These are phyloP conservation scores for Schoenoplectus tabernaemontani DNA, from an alignment of 202 grass and related monocot genomes.

Conservation along the genomic window DNA sequence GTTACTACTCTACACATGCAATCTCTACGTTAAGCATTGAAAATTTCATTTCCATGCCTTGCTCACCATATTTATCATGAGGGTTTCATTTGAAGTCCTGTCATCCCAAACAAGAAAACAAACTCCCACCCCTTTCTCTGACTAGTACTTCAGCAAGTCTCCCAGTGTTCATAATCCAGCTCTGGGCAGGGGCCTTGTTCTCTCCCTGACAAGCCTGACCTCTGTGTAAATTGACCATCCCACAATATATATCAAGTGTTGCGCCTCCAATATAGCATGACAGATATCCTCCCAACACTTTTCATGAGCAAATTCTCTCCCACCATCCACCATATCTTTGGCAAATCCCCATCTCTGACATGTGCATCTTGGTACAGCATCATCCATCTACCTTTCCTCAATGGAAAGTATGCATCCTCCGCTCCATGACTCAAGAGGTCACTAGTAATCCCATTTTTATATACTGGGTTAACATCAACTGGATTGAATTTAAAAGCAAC, in stretches of 20 bases:
- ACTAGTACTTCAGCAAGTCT: slow-evolving; percentile 73
- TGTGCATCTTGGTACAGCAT: slow-evolving; percentile 82
- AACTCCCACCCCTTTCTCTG: slow-evolving; percentile 64
- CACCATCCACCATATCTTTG: slow-evolving; percentile 19
- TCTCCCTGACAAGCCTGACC: slow-evolving; percentile 42
- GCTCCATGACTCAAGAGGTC: background rate
- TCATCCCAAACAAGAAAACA: slow-evolving; percentile 82
- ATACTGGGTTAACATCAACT: background rate
- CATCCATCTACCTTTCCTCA: slow-evolving; percentile 44
- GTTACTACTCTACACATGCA: background rate
- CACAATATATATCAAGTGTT: slow-evolving; percentile 60
- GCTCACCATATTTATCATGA: slow-evolving; percentile 33
- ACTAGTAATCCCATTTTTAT: slow-evolving; percentile 28
- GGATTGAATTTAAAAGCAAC: slow-evolving; percentile 32
- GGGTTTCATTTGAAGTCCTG: slow-evolving; percentile 38
- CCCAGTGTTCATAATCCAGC: slow-evolving; percentile 35
- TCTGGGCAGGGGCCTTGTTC: slow-evolving; percentile 26
- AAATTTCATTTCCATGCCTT: background rate
- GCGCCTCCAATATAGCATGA: slow-evolving; percentile 53
- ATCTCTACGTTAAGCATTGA: background rate
- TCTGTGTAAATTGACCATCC: slow-evolving; percentile 59
- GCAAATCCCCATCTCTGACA: slow-evolving; percentile 24
- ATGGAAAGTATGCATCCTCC: slow-evolving; percentile 50
- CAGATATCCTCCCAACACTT: slow-evolving; percentile 96
- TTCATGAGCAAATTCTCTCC: slow-evolving; percentile 17